Base-by-base conservation (phyloP, 768 basidiomycete genomes). In the Omphalotus guepiniiformis region DNA sequence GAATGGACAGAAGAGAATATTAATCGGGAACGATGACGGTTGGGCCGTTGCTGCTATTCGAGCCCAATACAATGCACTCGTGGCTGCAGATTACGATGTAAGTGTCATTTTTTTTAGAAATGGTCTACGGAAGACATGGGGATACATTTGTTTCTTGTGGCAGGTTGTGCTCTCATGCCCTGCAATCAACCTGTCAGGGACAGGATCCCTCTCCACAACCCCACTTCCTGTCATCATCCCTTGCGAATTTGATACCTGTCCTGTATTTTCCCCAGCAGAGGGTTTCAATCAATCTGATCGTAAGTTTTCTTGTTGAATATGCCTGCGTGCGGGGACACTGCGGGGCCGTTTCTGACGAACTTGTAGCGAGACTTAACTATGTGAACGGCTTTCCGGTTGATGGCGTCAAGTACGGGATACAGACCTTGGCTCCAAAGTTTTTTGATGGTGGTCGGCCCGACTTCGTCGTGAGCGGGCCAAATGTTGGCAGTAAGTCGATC, bases 11-110 rank as follows among this genome's bases (percentile, higher is more conserved):
- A 45, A 27, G 16, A 9, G 30, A n/a, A 39, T 68, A 22, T 25
- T 68, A 4, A 43, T 65, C 21, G 57, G 63, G 1, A 66, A 68
- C 53, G 65, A 68, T 50, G 65, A 68, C 41, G 66, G 66, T 4
- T 78, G 76, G 76, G 75, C 76, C 3, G 66, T 65, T 1, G 74
- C 74, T 23, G 62, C 67, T 39, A 67, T 78, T 29, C 70, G 75
- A 13, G 71, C 70, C 0, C 67, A 72, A 47, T 66, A 63, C 51
- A 58, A 62, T 39, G 66, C 71, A 0, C 59, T 78, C 41, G 57
- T 57, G 21, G 58, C 63, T 48, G 43, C 44, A 22, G 46, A 71
- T 40, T 73, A 73, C 36, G 3, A 69, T 47, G 37, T 47, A 7
- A 18, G 23, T 43, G 11, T 25, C 15, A 34, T 35, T 8, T 15